Base-by-base conservation (phyloP, 2,329 filamentous ascomycete species). In the Cercospora canescens region DNA sequence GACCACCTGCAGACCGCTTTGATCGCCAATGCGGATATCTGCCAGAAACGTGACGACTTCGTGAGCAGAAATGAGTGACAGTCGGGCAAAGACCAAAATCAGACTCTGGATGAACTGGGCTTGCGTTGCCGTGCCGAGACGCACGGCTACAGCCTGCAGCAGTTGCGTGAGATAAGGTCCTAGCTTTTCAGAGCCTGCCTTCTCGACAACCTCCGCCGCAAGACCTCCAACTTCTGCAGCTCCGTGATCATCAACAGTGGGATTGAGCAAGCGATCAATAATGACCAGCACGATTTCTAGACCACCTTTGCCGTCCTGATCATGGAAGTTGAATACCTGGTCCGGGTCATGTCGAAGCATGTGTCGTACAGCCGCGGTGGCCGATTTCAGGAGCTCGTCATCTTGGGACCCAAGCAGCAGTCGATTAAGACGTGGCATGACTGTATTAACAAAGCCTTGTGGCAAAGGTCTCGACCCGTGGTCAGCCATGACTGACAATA, bases 201-300 rank as follows among this genome's bases (percentile, higher is more conserved):
- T 97, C 80, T 98, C 94, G 0, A 99, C 95, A 30, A 99, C 84
- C 79, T 97, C 94, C 1, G 94, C 94, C 4, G 95, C 95, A 70
- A 99, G 87, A 16, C 93, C 93, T 71, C 95, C 95, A 50, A 99
- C 94, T 81, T 99, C 94, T n/a, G 93, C 92, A 5, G 94, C 95
- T 18, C 93, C 92, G 74, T 94, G 93, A 74, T 99, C 95, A 74
- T 96, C 91, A n/a, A 98, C 90, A 1, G 86, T 81, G 1, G 92
- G 90, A 3, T 91, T 90, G 32, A 99, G 86, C 4, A 99, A 86
- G 56, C 94, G 91, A 77, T 97, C 95, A 69, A 99, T 93, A 72
- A 99, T 95, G 70, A 93, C 88, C 56, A 99, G 86, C 65, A 93
- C 92, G 32, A 96, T 89, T 78, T 98, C 94, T 11, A 97, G 85